Evolutionary conservation across 768 basidiomycete species (phyloP), one percentile per base, ranked within the genome.

Genomic region (Lentinus brumalis): DNA sequence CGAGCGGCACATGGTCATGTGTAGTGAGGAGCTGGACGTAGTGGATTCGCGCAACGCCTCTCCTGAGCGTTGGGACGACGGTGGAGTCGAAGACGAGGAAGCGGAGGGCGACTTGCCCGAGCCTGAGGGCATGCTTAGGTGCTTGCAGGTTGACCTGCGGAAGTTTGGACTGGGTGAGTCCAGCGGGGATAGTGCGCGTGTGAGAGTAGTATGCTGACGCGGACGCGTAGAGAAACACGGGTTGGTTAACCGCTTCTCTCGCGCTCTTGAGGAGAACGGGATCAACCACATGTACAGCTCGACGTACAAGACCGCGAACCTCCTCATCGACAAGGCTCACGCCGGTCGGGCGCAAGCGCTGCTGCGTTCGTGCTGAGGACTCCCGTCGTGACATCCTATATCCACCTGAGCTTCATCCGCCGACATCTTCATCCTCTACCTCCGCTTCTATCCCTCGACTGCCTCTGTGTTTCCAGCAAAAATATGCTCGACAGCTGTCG

Each of bases 261-360:
- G 83, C 8, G 82, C 90, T 21, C 81, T 92, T 12, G 87, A 88
- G 58, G 79, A 83, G 64, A 87, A 87, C 66, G 83, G 84, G 11
- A 87, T 93, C 70, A 89, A 91, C 74, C 89, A 91, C 69, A 88
- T 92, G 83, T 92, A 92, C 70, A 88, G 86, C 59, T 90, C 89
- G 46, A 91, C 91, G n/a, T 88, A 85, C 70, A 89, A 89, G 75
- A 89, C 88, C 6, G 91, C 91, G 57, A 92, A 93, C 73, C 73
- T 93, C 35, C 76, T 92, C 66, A 89, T 92, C 66, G 79, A 85
- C 59, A 86, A 83, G 77, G 77, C 72, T 64, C 79, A 87, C 59
- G 82, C 85, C 7, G 71, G 74, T 39, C 83, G 83, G 44, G 87
- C 87, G 16, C 82, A 82, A 62, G 77, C 81, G 35, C 76, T 90